These are phyloP conservation scores for Eucalyptus polybractea DNA, from an alignment of 345 rosid species.

Conservation along the genomic window DNA sequence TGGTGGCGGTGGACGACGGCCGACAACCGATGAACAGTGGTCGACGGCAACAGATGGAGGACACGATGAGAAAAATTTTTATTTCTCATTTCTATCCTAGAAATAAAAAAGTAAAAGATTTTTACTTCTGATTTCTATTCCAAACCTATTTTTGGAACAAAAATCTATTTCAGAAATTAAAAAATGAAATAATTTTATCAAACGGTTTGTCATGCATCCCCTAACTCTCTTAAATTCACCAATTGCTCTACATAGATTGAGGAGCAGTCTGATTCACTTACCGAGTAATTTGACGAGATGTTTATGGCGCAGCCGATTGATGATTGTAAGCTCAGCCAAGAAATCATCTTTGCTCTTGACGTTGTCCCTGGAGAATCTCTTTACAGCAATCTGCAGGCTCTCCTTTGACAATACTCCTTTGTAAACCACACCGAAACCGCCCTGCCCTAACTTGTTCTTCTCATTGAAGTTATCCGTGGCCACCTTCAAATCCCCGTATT, in stretches of 20 bases:
- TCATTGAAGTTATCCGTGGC: slow-evolving; percentile 23
- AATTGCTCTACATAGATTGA: background rate
- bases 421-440: slow-evolving; percentile 40
- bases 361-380: slow-evolving; percentile 32
- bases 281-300: slow-evolving; percentile 35
- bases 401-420: slow-evolving; percentile 3
- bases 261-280: background rate
- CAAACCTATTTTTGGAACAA: no score
- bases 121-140: no score
- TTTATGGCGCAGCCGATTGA: slow-evolving; percentile 38
- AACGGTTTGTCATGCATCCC: no score
- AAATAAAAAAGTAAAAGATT: no score
- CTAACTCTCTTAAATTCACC: background rate
- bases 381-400: slow-evolving; percentile 21
- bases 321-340: slow-evolving; percentile 34
- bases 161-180: no score
- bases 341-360: slow-evolving; percentile 38
- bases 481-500: slow-evolving; percentile 19
- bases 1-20: accelerated
- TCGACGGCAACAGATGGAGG: no score
- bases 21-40: no score
- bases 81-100: no score
- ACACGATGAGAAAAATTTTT: accelerated
- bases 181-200: no score
- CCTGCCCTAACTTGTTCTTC: slow-evolving; percentile 30